phyloP scores from a whole-genome alignment of 306 rosid species.

The Inga oerstediana region DNA sequence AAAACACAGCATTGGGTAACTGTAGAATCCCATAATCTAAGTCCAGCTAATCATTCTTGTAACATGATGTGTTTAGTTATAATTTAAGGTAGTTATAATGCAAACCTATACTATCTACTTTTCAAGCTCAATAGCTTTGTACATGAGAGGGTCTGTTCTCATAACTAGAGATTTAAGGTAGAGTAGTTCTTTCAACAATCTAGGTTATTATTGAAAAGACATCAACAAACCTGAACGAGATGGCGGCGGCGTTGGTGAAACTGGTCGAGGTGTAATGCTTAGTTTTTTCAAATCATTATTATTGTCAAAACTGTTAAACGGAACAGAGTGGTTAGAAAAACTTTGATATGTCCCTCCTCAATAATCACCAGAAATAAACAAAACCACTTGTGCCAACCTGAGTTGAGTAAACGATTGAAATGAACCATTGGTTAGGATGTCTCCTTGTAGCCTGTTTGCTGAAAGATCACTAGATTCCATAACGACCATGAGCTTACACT shows the following conservation, averaged over 20 bases:
- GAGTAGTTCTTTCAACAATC: neutral
- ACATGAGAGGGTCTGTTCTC: neutral
- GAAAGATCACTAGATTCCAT: conserved; percentile 66
- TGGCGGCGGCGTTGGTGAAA: conserved; percentile 8
- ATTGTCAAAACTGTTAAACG: conserved; percentile 44
- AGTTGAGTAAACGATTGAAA: conserved; percentile 61
- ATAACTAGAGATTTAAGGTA: neutral
- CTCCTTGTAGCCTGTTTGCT: conserved; percentile 50
- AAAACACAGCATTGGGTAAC: neutral
- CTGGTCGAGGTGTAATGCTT: conserved; percentile 40
- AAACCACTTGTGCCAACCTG: conserved; percentile 45
- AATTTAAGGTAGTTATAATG: neutral
- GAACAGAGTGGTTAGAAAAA: conserved; percentile 7
- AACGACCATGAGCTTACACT: conserved; percentile 23
- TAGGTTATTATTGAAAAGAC: neutral
- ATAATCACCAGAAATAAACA: neutral
- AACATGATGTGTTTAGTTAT: neutral
- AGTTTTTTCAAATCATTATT: neutral
- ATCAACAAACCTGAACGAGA: conserved; percentile 40
- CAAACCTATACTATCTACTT: neutral
- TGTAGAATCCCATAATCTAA: too few species aligned
- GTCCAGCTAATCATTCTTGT: neutral
- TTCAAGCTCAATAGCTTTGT: conserved; percentile 7
- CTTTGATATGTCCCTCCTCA: neutral
- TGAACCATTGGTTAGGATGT: conserved; percentile 64